These are phyloP conservation scores for Cryptosporidium sp. DNA, from an alignment of 169 alveolate genomes.

Conservation along the genomic window DNA sequence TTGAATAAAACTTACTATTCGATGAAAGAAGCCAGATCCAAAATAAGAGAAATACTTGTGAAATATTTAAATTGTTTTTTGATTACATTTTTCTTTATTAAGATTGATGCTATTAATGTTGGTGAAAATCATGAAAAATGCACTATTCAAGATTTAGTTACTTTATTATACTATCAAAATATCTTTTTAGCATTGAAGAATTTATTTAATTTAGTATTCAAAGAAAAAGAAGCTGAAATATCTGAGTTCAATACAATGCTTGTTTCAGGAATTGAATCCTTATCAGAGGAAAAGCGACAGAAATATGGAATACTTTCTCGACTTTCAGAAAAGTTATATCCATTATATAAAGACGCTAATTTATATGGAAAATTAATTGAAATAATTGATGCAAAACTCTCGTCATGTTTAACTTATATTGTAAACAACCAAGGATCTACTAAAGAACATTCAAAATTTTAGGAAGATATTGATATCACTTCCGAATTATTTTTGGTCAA, in stretches of 20 bases:
- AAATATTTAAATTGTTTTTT: constrained; percentile 1
- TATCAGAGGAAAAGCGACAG: not conserved
- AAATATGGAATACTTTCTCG: not conserved
- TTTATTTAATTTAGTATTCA: not conserved
- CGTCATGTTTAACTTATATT: not conserved
- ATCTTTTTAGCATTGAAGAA: not conserved
- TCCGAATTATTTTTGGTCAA: too few species aligned
- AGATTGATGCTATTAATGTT: not conserved
- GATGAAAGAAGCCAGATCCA: not conserved
- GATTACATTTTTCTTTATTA: not conserved
- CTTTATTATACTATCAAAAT: not conserved
- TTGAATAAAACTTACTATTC: not conserved
- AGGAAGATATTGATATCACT: not conserved
- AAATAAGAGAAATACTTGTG: not conserved
- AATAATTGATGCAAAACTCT: not conserved
- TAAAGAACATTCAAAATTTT: not conserved
- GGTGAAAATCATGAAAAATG: not conserved
- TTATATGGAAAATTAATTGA: not conserved
- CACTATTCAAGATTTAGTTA: not conserved
- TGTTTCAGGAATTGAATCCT: not conserved
- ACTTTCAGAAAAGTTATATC: not conserved
- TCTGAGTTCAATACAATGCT: not conserved
- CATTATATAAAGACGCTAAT: not conserved
- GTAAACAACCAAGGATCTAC: not conserved
- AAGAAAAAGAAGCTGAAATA: not conserved